Evolutionary conservation across 2,329 filamentous ascomycete genomes (phyloP), one percentile per base, ranked within the genome.

Genomic region (Grosmannia clavigera): DNA sequence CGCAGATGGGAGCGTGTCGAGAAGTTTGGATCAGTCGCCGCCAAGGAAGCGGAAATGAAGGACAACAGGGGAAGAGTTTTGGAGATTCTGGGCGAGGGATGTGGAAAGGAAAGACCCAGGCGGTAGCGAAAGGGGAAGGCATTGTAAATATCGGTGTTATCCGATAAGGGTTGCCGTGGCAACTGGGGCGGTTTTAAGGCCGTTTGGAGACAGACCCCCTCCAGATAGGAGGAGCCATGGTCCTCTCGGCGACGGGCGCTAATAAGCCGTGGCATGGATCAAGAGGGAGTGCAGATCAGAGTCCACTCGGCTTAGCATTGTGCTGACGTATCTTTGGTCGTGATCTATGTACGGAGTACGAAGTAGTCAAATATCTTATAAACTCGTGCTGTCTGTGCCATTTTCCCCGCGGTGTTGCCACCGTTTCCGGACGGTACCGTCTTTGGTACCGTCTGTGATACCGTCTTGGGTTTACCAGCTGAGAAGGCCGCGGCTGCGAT

Each of bases 401-500:
- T 35, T 31, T 31, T 35, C 33, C 33, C 33, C 5, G 9, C 33
- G 33, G 9, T 10, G 33, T 10, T 9, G 33, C 29, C 29, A 35
- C 33, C 33, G 33, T 35, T 35, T 10, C 33, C 6, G 9, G 33
- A 35, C 52, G 16, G 19, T 5, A 11, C 33, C 22, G 27, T 11
- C 35, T 12, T 22, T 22, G 22, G 22, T 22, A 22, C 22, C 22
- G 22, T 22, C 22, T 22, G 22, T 22, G 22, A 22, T 2, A 22
- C 22, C 22, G 22, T 22, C 22, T 22, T 22, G 22, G 10, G 27
- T 35, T 61, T 63, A 97, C 94, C 94, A 99, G 75, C 92, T 97
- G 70, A 90, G 82, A 66, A 96, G 60, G 10, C 90, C 88, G 70
- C 78, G 90, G 60, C 78, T 79, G 54, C 94, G 78, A 77, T 99